Base-by-base conservation (phyloP, 768 basidiomycete genomes). In the Trametes cubensis region DNA sequence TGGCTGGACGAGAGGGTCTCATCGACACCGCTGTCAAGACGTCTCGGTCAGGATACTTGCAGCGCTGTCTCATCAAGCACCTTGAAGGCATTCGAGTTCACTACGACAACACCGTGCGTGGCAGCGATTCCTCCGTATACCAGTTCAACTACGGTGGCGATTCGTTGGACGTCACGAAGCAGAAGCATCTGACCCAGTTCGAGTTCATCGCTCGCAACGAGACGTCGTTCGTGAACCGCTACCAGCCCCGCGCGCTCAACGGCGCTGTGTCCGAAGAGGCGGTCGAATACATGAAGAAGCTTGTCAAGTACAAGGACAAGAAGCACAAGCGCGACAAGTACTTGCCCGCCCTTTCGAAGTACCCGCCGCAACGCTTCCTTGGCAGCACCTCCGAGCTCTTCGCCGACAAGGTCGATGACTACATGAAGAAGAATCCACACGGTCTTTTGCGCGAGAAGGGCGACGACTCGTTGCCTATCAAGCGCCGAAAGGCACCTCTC, bases 21-120 rank as follows among this genome's bases (percentile, higher is more conserved):
- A 99, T 99, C 70, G 97, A 99, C 71, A 99, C 97, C 6, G 97
- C 97, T 40, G 96, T 99, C 73, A 99, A 99, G 79, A 99, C 97
- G 4, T 93, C 91, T 64, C 94, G 97, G 57, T 98, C 97, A 4
- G 97, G 97, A 20, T 99, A 99, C 75, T 84, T 99, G 20, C 97
- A 99, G 74, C 86, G 97, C 49, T 98, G 97, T 78, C 80, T 99
- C 67, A 95, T 99, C 81, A 99, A 99, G 75, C 97, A 99, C 74
- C 80, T 99, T 56, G 97, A 99, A 74, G 97, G 96, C 50, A 86
- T 98, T 56, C 89, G 92, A 34, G 89, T 98, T 7, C 96, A 98
- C 73, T 99, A 99, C 75, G 97, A 99, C 75, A 88, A 98, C 73
- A 98, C 96, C 34, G 95, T 99, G 42, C 92, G 97, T 55, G 95